Evolutionary conservation across 805 yeast genomes (phyloP).

Genomic region (Suhomyces vadensis): DNA sequence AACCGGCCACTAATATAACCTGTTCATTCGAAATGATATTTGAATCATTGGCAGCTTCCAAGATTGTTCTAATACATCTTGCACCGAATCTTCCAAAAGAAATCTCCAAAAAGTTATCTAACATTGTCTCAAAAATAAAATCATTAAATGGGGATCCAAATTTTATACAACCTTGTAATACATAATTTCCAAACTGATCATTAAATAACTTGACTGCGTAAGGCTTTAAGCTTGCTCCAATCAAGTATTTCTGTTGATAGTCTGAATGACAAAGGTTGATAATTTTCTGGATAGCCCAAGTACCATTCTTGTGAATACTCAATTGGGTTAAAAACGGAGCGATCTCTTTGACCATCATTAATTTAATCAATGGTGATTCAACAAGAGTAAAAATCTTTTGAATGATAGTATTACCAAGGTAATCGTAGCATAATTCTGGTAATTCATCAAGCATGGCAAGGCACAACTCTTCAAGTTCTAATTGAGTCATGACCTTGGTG

Average conservation of each 20-base stretch:
- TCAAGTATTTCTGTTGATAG: conserved; percentile 51
- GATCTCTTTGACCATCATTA: conserved; percentile 76
- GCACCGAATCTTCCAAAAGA: conserved; percentile 93
- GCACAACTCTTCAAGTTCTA: conserved; percentile 79
- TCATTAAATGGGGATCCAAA: conserved; percentile 88
- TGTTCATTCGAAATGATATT: conserved; percentile 54
- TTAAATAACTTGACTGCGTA: conserved; percentile 83
- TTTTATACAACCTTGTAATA: conserved; percentile 88
- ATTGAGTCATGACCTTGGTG: conserved; percentile 34
- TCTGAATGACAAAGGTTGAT: conserved; percentile 63
- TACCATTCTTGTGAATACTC: conserved; percentile 96
- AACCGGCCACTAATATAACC: conserved; percentile 67
- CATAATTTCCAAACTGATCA: conserved; percentile 97
- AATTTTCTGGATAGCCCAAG: conserved; percentile 98
- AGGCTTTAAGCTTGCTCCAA: conserved; percentile 71
- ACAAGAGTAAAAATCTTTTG: conserved; percentile 82
- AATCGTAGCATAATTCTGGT: conserved; percentile 89
- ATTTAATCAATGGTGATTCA: conserved; percentile 64
- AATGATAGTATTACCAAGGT: conserved; percentile 92
- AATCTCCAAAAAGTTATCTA: conserved; percentile 75
- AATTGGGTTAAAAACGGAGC: conserved; percentile 83
- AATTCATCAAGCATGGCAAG: conserved; percentile 83
- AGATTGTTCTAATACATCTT: conserved; percentile 88
- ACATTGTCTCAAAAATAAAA: conserved; percentile 81
- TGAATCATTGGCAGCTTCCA: conserved; percentile 69